These are phyloP conservation scores for Amanita jacksonii DNA, from an alignment of 768 basidiomycete species.

Conservation along the genomic window DNA sequence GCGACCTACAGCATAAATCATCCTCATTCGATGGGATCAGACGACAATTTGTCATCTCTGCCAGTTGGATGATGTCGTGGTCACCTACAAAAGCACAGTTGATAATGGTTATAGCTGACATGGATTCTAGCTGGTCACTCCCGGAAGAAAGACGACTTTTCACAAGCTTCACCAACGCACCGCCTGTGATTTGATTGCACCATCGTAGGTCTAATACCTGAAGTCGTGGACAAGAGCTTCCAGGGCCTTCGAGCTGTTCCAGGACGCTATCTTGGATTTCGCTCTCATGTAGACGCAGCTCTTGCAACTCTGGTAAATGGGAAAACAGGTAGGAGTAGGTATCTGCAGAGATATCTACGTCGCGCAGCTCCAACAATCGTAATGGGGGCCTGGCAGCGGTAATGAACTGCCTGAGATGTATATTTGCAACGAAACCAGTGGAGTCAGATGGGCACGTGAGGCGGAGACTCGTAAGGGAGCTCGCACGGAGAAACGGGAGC, in stretches of 20 bases:
- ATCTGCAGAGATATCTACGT: conserved; percentile 32
- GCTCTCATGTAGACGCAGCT: conserved; percentile 47
- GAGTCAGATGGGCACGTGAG: conserved; percentile 29
- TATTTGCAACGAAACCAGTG: conserved; percentile 18
- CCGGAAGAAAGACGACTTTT: conserved; percentile 22
- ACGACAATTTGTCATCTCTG: conserved; percentile 35
- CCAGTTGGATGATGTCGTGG: conserved; percentile 41
- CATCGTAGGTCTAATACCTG: conserved; percentile 44
- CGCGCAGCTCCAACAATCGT: conserved; percentile 37
- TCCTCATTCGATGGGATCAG: conserved; percentile 29
- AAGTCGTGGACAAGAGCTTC: conserved; percentile 37
- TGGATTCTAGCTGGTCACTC: conserved; percentile 14
- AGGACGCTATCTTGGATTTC: conserved; percentile 43
- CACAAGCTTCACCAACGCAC: conserved; percentile 41
- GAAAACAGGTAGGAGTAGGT: conserved; percentile 24
- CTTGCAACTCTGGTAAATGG: conserved; percentile 30
- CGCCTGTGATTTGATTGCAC: conserved; percentile 47
- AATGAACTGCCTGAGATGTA: conserved; percentile 18
- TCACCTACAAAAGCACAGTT: conserved; percentile 51
- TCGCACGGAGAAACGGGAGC: conserved; percentile 11
- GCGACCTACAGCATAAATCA: conserved; percentile 47
- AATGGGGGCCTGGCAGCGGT: conserved; percentile 22
- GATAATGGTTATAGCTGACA: conserved; percentile 40
- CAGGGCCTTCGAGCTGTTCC: conserved; percentile 25
- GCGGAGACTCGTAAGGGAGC: conserved; percentile 28